Percentiles rank a stretch among this genome's conserved stretches.
phyloP scores from a whole-genome alignment of 345 rosid species.

The Gossypium bickii region DNA sequence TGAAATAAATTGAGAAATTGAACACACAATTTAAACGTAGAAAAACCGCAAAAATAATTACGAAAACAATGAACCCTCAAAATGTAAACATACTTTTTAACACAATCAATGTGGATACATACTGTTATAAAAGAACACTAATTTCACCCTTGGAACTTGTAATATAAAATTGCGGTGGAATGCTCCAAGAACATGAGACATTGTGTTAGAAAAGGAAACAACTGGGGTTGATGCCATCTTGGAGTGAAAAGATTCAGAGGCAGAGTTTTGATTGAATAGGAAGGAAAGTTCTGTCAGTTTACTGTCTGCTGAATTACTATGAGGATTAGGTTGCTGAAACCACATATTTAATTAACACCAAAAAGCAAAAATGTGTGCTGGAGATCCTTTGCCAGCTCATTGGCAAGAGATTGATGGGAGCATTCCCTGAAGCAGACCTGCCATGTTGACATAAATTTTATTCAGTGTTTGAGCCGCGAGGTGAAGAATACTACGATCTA shows the following conservation, averaged over 20 bases:
- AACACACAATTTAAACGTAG: too few relatives aligned
- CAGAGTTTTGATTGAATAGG: background rate
- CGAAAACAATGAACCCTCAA: too few relatives aligned
- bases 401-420: background rate
- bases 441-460: too few relatives aligned
- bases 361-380: background rate
- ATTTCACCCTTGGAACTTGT: slow-evolving; percentile 7
- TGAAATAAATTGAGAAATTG: too few relatives aligned
- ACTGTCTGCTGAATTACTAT: background rate
- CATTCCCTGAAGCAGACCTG: background rate
- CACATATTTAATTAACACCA: background rate
- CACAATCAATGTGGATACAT: background rate
- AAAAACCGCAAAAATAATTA: too few relatives aligned
- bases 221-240: background rate
- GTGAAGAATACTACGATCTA: background rate
- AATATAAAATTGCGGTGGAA: slow-evolving; percentile 16
- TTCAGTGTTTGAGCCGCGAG: background rate
- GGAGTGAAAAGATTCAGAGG: background rate
- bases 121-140: background rate
- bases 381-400: background rate
- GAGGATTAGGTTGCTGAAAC: background rate
- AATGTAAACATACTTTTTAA: too few relatives aligned
- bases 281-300: slow-evolving; percentile 6
- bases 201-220: background rate
- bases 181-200: slow-evolving; percentile 23